phyloP scores from a whole-genome alignment of 768 basidiomycete genomes.

The Kockovaella imperatae region DNA sequence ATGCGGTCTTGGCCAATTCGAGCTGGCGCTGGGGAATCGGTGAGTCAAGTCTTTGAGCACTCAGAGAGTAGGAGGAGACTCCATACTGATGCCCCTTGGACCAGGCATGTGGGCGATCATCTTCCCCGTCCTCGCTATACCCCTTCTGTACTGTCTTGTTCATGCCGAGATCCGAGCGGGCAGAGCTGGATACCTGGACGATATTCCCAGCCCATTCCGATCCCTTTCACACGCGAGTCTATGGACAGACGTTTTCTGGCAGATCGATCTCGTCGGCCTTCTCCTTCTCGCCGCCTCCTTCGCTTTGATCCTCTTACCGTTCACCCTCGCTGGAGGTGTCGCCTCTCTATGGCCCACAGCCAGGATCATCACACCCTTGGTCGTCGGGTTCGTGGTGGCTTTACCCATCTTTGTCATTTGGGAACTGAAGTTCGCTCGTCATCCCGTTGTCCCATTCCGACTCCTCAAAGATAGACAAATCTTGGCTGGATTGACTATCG shows the following conservation, averaged over 20 bases:
- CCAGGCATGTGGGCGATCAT: constrained; percentile 38
- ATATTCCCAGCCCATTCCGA: constrained; percentile 14
- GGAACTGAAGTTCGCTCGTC: constrained; percentile 28
- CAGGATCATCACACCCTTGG: constrained; percentile 39
- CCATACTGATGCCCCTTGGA: too few species aligned
- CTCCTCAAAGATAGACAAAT: constrained; percentile 37
- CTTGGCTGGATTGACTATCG: constrained; percentile 36
- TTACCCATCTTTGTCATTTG: constrained; percentile 33
- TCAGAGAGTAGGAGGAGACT: not conserved
- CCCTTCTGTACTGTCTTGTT: constrained; percentile 8
- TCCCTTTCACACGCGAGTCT: constrained; percentile 4
- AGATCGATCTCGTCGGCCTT: constrained; percentile 42
- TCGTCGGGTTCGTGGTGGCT: constrained; percentile 32
- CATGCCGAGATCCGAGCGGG: constrained; percentile 6
- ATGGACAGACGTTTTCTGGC: constrained; percentile 34
- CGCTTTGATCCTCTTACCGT: constrained; percentile 42
- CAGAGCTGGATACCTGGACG: constrained; percentile 14
- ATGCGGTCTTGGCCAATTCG: constrained; percentile 13
- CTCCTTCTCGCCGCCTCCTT: constrained; percentile 35
- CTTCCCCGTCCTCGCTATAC: constrained; percentile 25
- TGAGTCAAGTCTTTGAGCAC: constrained; percentile 2
- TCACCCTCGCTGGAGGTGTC: constrained; percentile 40
- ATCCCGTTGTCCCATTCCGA: constrained; percentile 29
- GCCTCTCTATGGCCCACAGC: constrained; percentile 24
- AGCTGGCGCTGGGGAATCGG: constrained; percentile 43